These are phyloP conservation scores for Cytospora piceae DNA, from an alignment of 2,329 filamentous ascomycete species.

Conservation along the genomic window DNA sequence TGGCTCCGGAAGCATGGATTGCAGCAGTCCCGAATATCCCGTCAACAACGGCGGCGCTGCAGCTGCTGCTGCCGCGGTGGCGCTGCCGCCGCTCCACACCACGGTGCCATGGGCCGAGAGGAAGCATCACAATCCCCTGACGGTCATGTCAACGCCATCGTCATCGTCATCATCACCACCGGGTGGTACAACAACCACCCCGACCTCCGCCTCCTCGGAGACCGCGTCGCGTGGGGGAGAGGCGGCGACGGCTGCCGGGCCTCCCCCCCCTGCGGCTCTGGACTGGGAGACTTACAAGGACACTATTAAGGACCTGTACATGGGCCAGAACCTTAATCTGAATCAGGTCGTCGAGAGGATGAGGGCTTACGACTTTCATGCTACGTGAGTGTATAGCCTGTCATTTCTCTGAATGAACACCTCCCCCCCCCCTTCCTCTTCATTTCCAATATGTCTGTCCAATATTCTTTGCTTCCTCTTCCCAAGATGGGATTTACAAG, in stretches of 20 bases:
- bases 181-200: constrained; percentile 4
- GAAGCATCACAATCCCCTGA: background rate
- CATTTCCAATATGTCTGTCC: background rate
- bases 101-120: background rate
- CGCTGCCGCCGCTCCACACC: background rate
- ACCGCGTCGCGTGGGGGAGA: constrained; percentile 4
- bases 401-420: background rate
- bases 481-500: background rate
- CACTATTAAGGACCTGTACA: constrained; percentile 30
- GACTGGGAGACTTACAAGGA: constrained; percentile 32
- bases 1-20: background rate
- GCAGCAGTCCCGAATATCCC: background rate
- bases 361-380: constrained; percentile 27
- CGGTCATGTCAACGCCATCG: no score
- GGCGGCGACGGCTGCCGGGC: constrained; percentile 11
- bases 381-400: constrained; percentile 27
- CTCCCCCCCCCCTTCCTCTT: no score
- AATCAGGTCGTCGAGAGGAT: constrained; percentile 31
- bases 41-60: background rate
- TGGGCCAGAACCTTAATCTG: constrained; percentile 30
- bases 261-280: constrained; percentile 11
- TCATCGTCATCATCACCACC: background rate
- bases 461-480: background rate
- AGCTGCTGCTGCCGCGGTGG: background rate
- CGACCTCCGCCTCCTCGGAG: constrained; percentile 5